These are phyloP conservation scores for Symbiodinium pilosum DNA, from an alignment of 73 alveolate species.

Conservation along the genomic window DNA sequence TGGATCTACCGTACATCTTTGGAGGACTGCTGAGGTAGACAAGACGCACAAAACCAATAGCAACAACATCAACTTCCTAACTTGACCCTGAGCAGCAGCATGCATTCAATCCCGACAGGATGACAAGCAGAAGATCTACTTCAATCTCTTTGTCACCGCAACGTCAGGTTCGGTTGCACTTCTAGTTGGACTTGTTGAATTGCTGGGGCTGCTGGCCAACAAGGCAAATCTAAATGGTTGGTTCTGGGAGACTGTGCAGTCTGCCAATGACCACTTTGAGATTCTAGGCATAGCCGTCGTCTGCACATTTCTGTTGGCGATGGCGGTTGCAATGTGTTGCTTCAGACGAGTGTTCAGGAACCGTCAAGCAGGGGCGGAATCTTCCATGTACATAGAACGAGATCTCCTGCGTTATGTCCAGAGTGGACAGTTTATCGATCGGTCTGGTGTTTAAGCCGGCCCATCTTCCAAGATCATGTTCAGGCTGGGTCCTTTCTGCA, in stretches of 20 bases:
- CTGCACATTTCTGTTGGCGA: slow-evolving; percentile 1
- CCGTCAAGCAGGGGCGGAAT: not conserved
- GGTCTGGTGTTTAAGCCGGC: slow-evolving; percentile 66
- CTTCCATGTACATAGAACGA: not conserved
- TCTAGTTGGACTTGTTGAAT: slow-evolving; percentile 29
- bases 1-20: slow-evolving; percentile 64
- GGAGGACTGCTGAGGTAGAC: not conserved
- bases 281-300: slow-evolving; percentile 47
- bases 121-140: slow-evolving; percentile 56
- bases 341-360: slow-evolving; percentile 9
- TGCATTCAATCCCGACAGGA: not conserved
- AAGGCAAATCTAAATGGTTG: not conserved
- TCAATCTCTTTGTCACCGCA: slow-evolving; percentile 55
- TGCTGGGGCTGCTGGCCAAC: slow-evolving; percentile 17
- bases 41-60: not conserved
- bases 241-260: not conserved
- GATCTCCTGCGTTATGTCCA: slow-evolving; percentile 32
- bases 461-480: too few species aligned
- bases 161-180: slow-evolving; percentile 55
- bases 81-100: not conserved
- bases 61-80: not conserved
- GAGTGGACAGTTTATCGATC: slow-evolving; percentile 42
- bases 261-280: slow-evolving; percentile 63
- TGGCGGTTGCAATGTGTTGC: slow-evolving; percentile 37
- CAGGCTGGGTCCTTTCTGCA: too few species aligned